Evolutionary conservation across 1,284 basidiomycete genomes (phyloP), one percentile per base, ranked within the genome.

Genomic region (Mycena sp.): DNA sequence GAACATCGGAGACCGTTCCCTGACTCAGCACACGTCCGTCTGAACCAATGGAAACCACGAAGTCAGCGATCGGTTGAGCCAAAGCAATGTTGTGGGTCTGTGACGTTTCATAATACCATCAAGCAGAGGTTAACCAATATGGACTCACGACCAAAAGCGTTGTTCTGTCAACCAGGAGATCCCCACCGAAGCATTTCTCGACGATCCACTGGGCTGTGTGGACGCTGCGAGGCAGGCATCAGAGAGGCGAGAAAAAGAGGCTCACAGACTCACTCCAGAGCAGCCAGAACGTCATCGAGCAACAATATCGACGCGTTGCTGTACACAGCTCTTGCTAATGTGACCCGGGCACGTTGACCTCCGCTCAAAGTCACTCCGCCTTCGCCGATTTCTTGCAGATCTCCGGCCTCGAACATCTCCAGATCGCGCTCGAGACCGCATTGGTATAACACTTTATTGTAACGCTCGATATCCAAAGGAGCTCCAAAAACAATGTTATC

Each of bases 401-500:
- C 91, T 9, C 90, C 88, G 71, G 90, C 90, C 72, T 92, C 90
- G 46, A 93, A 81, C 28, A 72, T 58, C 26, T 51, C 49, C 19
- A 90, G 72, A 67, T 90, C 88, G 17, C 80, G 79, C 64, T 82
- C 80, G 19, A 90, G 73, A 0, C 78, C 86, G 67, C 87, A 89
- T 60, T 85, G 85, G 19, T 80, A 71, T 14, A 87, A 70, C 48
- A 88, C 88, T 67, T 85, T 85, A 58, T 87, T 81, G 71, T 96
- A 96, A 1, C 95, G 85, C 41, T 82, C 81, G 70, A 89, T 85
- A 65, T 92, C 84, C 67, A 85, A 93, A 0, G 88, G 85, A 5
- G 90, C 78, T 21, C 92, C 91, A 74, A 97, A 98, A 25, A 95
- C 69, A 64, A 98, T 95, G 71, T 96, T 98, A 56, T 93, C 89